Conservation (phyloP, 1,284 basidiomycete genomes). For the Sporisorium graminicola region DNA sequence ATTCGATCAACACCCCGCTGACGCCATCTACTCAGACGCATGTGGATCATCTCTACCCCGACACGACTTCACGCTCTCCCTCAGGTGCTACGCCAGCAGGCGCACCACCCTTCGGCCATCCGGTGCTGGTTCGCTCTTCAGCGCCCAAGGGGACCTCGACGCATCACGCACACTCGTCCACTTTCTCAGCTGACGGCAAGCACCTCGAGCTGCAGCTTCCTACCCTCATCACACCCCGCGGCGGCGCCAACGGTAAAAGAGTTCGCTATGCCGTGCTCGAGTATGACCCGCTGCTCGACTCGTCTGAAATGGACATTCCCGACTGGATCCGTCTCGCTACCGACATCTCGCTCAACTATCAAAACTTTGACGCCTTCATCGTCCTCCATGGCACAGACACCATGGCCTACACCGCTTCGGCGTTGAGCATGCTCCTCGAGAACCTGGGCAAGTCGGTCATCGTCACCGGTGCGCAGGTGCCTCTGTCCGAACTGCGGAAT, state of each 20-base stretch:
- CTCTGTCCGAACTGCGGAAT: constrained; percentile 85
- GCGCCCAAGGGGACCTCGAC: constrained; percentile 57
- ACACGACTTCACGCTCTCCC: constrained; percentile 24
- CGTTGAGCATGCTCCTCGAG: constrained; percentile 82
- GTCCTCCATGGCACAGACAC: constrained; percentile 81
- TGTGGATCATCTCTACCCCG: constrained; percentile 37
- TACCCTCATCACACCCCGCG: constrained; percentile 59
- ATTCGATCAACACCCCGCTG: constrained; percentile 6
- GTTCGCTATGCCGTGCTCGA: constrained; percentile 62
- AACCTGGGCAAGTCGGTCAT: constrained; percentile 89
- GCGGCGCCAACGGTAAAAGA: constrained; percentile 47
- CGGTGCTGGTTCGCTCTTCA: constrained; percentile 50
- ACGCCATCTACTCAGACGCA: constrained; percentile 34
- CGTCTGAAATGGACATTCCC: constrained; percentile 79
- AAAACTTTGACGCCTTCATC: constrained; percentile 86
- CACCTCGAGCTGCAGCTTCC: constrained; percentile 58
- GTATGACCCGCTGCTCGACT: constrained; percentile 77
- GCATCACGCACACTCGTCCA: constrained; percentile 46
- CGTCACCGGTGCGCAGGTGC: constrained; percentile 91
- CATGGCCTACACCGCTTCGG: constrained; percentile 72
- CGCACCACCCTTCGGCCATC: constrained; percentile 46
- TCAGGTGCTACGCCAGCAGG: constrained; percentile 17
- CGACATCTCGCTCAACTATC: constrained; percentile 90
- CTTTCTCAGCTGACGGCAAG: constrained; percentile 45
- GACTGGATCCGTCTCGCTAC: constrained; percentile 90